Percentiles rank a stretch among this genome's conserved stretches.
Conservation (phyloP, 202 grass and related monocot genomes). For the Elaeis oleifera region DNA sequence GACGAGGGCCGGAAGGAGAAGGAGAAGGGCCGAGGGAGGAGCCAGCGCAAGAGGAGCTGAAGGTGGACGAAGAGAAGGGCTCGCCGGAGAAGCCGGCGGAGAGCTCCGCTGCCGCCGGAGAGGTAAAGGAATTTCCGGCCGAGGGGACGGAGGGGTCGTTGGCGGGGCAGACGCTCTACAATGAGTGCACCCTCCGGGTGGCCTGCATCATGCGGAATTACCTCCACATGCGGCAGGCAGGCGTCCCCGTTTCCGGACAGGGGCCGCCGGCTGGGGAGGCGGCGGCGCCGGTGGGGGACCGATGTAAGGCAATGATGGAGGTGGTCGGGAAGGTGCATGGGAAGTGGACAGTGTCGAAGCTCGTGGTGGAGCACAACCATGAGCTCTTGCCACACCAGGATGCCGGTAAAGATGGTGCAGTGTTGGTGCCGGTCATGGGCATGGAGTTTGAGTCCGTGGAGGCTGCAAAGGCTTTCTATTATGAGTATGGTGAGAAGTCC, state of each 20-base stretch:
- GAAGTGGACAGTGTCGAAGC: conserved; percentile 65
- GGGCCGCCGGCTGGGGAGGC: conserved; percentile 2
- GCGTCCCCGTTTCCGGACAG: conserved; percentile 3
- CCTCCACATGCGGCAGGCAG: conserved; percentile 26
- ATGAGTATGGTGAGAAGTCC: conserved; percentile 34
- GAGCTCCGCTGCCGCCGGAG: background rate
- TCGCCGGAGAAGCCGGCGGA: no score
- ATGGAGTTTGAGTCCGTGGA: conserved; percentile 80
- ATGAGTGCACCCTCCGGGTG: conserved; percentile 23
- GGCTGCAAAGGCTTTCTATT: conserved; percentile 65
- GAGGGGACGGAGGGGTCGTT: background rate
- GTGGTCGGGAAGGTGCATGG: conserved; percentile 59
- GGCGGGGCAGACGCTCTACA: conserved; percentile 23
- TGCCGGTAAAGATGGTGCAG: background rate
- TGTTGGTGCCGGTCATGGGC: conserved; percentile 31
- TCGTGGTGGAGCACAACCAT: conserved; percentile 72
- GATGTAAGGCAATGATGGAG: conserved; percentile 89
- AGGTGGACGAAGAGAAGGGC: background rate
- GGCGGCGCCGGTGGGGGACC: conserved; percentile 2
- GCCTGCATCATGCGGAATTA: conserved; percentile 37
- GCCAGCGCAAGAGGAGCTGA: background rate
- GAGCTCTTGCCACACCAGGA: conserved; percentile 7
- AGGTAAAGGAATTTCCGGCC: no score
- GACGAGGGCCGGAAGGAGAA: background rate
- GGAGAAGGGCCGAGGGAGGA: background rate